Evolutionary conservation across 352 stramenopile species (phyloP).

Genomic region (Pythium vanterpoolii): DNA sequence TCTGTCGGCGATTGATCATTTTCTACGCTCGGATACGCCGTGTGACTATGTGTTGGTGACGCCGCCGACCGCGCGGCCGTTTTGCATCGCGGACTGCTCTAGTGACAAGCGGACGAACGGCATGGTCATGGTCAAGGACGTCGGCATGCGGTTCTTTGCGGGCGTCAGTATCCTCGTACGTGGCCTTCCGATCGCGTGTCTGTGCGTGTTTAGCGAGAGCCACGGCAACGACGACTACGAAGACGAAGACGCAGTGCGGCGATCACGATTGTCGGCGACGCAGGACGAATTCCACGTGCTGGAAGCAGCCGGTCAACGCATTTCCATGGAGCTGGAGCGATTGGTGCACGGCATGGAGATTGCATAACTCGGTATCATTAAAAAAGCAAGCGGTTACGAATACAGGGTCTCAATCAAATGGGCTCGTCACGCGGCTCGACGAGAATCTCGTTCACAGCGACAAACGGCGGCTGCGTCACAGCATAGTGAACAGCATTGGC

Average conservation of each 20-base stretch:
- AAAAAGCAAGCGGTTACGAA: neutral
- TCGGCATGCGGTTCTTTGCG: conserved; percentile 51
- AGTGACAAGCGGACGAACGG: conserved; percentile 41
- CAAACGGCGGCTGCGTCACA: conserved; percentile 80
- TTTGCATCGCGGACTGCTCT: conserved; percentile 47
- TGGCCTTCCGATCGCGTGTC: conserved; percentile 47
- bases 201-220: conserved; percentile 43
- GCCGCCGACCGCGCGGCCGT: conserved; percentile 28
- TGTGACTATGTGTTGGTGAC: conserved; percentile 61
- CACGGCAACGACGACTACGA: neutral
- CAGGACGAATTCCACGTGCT: conserved; percentile 38
- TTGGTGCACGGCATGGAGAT: conserved; percentile 41
- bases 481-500: conserved; percentile 86
- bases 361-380: too few species aligned
- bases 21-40: conserved; percentile 42
- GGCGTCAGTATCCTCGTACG: conserved; percentile 45
- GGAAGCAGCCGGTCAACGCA: conserved; percentile 36
- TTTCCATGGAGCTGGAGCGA: conserved; percentile 46
- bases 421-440: conserved; percentile 88
- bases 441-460: conserved; percentile 89
- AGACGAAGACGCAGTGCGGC: conserved; percentile 2
- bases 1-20: conserved; percentile 25
- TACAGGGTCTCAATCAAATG: conserved; percentile 33
- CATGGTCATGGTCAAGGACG: conserved; percentile 55
- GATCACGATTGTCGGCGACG: conserved; percentile 17